A percentile compares a stretch with the other conserved stretches of the same genome.
phyloP scores from a whole-genome alignment of 2,329 filamentous ascomycete genomes.

The Trichoderma semiorbis region DNA sequence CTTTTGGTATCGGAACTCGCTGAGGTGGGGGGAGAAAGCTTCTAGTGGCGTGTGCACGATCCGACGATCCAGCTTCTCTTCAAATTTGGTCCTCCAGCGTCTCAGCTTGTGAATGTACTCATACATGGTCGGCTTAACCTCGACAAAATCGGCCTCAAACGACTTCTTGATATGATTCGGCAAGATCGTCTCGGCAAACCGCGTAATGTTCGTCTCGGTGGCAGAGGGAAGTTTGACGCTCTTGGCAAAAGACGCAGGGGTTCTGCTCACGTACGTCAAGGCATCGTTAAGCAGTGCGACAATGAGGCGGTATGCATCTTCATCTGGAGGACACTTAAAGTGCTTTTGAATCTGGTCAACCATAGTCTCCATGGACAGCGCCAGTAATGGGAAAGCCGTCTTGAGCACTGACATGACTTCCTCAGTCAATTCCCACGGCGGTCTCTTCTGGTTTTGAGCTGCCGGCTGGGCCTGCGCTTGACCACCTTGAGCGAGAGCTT shows the following conservation, averaged over 20 bases:
- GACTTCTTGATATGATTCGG: conserved; percentile 92
- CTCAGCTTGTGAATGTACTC: conserved; percentile 98
- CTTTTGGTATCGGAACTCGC: conserved; percentile 95
- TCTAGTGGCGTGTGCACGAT: conserved; percentile 72
- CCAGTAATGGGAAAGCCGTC: conserved; percentile 92
- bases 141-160: conserved; percentile 96
- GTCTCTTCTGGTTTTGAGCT: conserved; percentile 57
- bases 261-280: conserved; percentile 84
- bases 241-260: conserved; percentile 80
- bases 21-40: conserved; percentile 82
- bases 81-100: conserved; percentile 95
- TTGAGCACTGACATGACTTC: conserved; percentile 94
- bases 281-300: conserved; percentile 97
- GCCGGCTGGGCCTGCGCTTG: conserved; percentile 23
- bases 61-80: conserved; percentile 91
- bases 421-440: conserved; percentile 94
- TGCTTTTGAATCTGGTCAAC: conserved; percentile 98
- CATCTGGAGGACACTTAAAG: conserved; percentile 97
- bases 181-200: conserved; percentile 94
- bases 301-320: conserved; percentile 95
- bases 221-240: conserved; percentile 86
- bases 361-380: conserved; percentile 99
- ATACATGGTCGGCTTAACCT: conserved; percentile 92
- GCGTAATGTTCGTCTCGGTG: conserved; percentile 93
- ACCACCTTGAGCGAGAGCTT: conserved; percentile 13